These are phyloP conservation scores for Aquilaria agallochum DNA, from an alignment of 441 rosid genomes.

Conservation along the genomic window DNA sequence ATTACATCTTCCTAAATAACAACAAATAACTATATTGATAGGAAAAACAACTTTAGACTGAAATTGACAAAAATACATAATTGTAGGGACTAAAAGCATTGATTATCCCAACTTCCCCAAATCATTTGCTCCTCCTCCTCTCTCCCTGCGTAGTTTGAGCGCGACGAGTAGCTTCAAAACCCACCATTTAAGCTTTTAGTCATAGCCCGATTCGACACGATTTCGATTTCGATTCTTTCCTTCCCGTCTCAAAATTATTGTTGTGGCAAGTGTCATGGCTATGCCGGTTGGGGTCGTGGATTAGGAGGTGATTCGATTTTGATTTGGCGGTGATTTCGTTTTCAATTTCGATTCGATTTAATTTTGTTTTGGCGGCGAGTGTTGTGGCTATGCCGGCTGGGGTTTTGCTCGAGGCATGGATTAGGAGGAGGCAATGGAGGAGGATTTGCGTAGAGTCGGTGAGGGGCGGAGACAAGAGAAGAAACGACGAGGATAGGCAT, in stretches of 20 bases:
- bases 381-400: constrained; percentile 49
- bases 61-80: no score
- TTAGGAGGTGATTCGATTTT: no score
- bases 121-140: constrained; percentile 22
- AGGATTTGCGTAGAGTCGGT: constrained; percentile 42
- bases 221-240: constrained; percentile 42
- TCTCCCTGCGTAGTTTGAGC: constrained; percentile 12
- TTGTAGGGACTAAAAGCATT: no score
- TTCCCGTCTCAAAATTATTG: constrained; percentile 47
- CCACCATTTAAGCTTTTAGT: constrained; percentile 15
- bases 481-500: no score
- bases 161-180: constrained; percentile 6
- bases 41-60: no score
- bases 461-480: constrained; percentile 20
- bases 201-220: constrained; percentile 31
- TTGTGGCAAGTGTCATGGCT: neutral
- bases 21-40: no score
- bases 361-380: constrained; percentile 36
- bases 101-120: no score
- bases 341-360: no score
- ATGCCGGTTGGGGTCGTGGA: no score
- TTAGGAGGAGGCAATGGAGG: constrained; percentile 71
- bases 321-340: constrained; percentile 38
- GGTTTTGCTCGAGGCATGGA: constrained; percentile 49
- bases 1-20: no score